Evolutionary conservation across 2,329 filamentous ascomycete genomes (phyloP).

Genomic region (Hymenotorrendiella dingleyae): DNA sequence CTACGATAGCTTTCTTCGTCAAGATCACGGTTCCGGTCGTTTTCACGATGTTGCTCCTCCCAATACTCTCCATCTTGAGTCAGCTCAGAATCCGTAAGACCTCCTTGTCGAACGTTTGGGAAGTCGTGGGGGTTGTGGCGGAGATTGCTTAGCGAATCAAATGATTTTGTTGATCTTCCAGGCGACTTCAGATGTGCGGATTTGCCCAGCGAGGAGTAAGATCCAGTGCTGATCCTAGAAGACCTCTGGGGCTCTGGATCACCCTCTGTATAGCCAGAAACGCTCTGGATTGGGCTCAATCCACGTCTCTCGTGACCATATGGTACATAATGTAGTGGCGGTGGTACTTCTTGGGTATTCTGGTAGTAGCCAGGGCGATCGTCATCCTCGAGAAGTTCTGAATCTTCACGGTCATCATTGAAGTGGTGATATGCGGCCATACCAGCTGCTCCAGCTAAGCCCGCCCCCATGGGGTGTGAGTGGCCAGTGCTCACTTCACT

Average conservation of each 20-base stretch:
- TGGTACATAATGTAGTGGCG: constrained; percentile 59
- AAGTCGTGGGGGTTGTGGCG: constrained; percentile 30
- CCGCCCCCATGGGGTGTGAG: constrained; percentile 16
- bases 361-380: constrained; percentile 37
- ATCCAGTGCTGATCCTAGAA: constrained; percentile 47
- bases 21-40: constrained; percentile 39
- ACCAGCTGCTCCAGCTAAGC: constrained; percentile 29
- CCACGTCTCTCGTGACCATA: constrained; percentile 65
- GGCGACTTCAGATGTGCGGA: constrained; percentile 46
- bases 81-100: constrained; percentile 38
- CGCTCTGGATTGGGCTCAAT: constrained; percentile 85
- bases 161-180: constrained; percentile 47
- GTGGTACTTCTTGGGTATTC: constrained; percentile 52
- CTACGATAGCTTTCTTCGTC: constrained; percentile 55
- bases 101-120: constrained; percentile 28
- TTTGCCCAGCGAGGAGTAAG: constrained; percentile 57
- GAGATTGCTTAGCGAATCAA: constrained; percentile 26
- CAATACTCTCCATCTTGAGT: constrained; percentile 35
- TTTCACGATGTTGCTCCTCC: constrained; percentile 31
- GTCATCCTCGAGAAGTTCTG: constrained; percentile 23
- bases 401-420: constrained; percentile 24
- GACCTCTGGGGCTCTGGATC: constrained; percentile 54
- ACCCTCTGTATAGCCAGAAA: constrained; percentile 76
- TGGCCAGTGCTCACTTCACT: constrained; percentile 29
- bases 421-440: constrained; percentile 35